Evolutionary conservation across 2,329 filamentous ascomycete genomes (phyloP).

Genomic region (Pseudocercospora pini-densiflorae): DNA sequence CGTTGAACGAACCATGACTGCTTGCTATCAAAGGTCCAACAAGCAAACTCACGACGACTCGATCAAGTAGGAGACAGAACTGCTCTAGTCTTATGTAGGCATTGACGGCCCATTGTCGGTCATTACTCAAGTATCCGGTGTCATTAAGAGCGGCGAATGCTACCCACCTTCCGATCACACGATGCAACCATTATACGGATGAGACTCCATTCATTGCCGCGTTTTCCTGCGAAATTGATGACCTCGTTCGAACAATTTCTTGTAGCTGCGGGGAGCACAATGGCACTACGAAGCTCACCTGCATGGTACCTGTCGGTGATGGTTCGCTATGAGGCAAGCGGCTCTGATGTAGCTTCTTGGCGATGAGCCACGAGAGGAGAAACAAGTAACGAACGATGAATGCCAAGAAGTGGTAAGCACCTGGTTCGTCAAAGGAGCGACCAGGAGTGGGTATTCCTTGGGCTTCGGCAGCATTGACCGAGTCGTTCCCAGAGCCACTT

Average conservation of each 20-base stretch:
- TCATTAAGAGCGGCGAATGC: constrained; percentile 1
- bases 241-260: constrained; percentile 7
- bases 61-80: background rate
- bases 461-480: constrained; percentile 1
- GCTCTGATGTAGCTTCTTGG: constrained; percentile 20
- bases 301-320: constrained; percentile 22
- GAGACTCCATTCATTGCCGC: background rate
- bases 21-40: background rate
- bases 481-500: background rate
- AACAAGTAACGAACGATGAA: constrained; percentile 14
- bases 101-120: constrained; percentile 6
- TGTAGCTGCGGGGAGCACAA: constrained; percentile 14
- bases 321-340: constrained; percentile 19
- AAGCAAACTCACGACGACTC: background rate
- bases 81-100: constrained; percentile 10
- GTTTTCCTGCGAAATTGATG: constrained; percentile 2
- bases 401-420: constrained; percentile 6
- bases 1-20: constrained; percentile 18
- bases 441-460: constrained; percentile 11
- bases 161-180: constrained; percentile 14
- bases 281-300: constrained; percentile 9
- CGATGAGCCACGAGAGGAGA: constrained; percentile 3
- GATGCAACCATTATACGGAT: constrained; percentile 14
- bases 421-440: background rate
- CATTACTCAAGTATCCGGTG: background rate